Conservation (phyloP, 2,329 filamentous ascomycete species). For the Nannizziopsis arthrosporioides region DNA sequence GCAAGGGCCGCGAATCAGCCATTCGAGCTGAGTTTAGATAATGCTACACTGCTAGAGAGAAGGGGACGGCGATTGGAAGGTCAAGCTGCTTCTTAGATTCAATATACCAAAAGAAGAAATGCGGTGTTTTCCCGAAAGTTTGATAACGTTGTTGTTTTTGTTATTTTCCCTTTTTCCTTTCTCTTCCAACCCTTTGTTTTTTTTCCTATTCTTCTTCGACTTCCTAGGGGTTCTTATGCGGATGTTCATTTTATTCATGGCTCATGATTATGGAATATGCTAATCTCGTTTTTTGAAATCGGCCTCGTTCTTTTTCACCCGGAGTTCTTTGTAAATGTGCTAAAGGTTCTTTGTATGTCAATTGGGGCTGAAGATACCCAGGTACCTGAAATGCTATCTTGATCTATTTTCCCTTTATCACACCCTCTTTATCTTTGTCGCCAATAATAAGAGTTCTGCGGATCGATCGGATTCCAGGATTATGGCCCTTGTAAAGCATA, state of each 20-base stretch:
- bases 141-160: neutral
- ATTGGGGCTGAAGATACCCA: constrained; percentile 6
- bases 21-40: constrained; percentile 86
- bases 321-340: neutral
- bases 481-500: too few relatives aligned
- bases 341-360: neutral
- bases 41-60: constrained; percentile 76
- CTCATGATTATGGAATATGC: neutral
- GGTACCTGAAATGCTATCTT: neutral
- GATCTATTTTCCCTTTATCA: neutral
- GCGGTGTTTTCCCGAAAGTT: neutral
- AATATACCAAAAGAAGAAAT: neutral
- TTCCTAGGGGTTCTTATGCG: neutral
- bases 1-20: constrained; percentile 61
- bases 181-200: neutral
- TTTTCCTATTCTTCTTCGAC: neutral
- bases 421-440: neutral
- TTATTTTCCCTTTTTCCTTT: neutral
- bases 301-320: neutral
- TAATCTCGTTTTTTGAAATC: too few relatives aligned
- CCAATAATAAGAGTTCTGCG: too few relatives aligned
- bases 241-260: neutral
- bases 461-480: too few relatives aligned
- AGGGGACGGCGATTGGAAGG: constrained; percentile 29
- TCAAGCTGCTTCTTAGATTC: constrained; percentile 4